Evolutionary conservation across 2,329 filamentous ascomycete genomes (phyloP), one percentile per base, ranked within the genome.

Genomic region (Claviceps quebecensis): DNA sequence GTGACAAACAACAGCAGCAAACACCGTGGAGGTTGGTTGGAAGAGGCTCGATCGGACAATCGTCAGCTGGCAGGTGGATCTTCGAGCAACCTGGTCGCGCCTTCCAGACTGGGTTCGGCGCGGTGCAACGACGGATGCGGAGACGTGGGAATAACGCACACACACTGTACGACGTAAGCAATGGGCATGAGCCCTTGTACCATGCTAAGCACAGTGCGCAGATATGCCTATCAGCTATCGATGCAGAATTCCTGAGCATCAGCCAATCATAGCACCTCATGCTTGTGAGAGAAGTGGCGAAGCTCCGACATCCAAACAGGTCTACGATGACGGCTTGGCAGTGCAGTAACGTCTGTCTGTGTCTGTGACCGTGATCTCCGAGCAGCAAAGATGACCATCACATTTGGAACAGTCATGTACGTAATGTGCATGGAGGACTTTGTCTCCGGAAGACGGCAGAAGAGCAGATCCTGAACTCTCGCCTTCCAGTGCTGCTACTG

Each of bases 261-360:
- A 23, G 8, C 48, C 48, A 49, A 45, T 49, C 5, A 38, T 36
- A 48, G 22, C 22, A 14, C 37, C 11, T 26, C 3, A 13, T 22
- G n/a, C 17, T 37, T 43, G 14, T 19, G 13, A 45, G 57, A 59
- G 41, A 23, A n/a, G 64, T 65, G 64, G 64, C 64, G 63, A 66
- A 9, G 45, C 45, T 48, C 53, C 51, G 49, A 52, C 49, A 49
- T 29, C n/a, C 29, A 47, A 37, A 44, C 29, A 49, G 22, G 5
- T 5, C 41, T 40, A 23, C 23, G 41, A 43, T 43, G 44, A 49
- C 38, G 40, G 40, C 37, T n/a, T n/a, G 37, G 26, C 8, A 11
- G 34, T 16, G 7, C 5, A 17, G 7, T 39, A 8, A n/a, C 14
- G 29, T 14, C 11, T 19, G 19, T 19, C n/a, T 26, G 22, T 8